phyloP scores from a whole-genome alignment of 805 yeast species.

The Candida incommunis region DNA sequence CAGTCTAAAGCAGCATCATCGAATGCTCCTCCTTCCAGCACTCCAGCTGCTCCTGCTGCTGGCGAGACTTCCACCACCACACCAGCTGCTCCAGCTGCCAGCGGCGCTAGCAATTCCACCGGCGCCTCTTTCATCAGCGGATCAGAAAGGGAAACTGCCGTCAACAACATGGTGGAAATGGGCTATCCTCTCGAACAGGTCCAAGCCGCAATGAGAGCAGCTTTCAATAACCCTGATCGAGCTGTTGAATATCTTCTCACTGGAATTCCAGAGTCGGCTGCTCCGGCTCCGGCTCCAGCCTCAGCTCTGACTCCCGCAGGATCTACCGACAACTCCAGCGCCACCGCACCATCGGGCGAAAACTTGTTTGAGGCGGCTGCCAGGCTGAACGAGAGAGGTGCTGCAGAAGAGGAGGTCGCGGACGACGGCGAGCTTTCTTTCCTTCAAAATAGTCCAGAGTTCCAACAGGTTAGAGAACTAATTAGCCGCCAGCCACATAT shows the following conservation, averaged over 20 bases:
- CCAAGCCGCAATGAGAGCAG: constrained; percentile 83
- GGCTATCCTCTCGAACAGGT: constrained; percentile 84
- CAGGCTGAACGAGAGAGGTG: constrained; percentile 17
- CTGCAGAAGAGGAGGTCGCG: constrained; percentile 21
- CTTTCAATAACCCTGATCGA: constrained; percentile 93
- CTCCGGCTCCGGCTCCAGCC: constrained; percentile 11
- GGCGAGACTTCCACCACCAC: constrained; percentile 17
- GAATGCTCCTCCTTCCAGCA: constrained; percentile 7
- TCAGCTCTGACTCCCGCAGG: constrained; percentile 15
- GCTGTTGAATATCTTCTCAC: constrained; percentile 91
- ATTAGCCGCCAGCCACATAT: constrained; percentile 79
- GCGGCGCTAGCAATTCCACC: constrained; percentile 17
- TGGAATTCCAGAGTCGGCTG: constrained; percentile 60
- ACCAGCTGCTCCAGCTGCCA: constrained; percentile 16
- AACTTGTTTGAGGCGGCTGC: constrained; percentile 28
- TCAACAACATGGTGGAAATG: constrained; percentile 83
- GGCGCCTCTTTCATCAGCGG: constrained; percentile 46
- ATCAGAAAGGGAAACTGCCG: constrained; percentile 55
- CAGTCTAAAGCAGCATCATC: constrained; percentile 7
- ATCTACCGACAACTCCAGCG: constrained; percentile 8
- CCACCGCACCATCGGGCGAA: constrained; percentile 22
- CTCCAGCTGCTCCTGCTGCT: constrained; percentile 14
- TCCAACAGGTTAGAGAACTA: constrained; percentile 56
- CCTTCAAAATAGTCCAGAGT: constrained; percentile 21
- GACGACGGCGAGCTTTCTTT: constrained; percentile 24